phyloP scores from a whole-genome alignment of 257 asterid species.

The Agastache rugosa region DNA sequence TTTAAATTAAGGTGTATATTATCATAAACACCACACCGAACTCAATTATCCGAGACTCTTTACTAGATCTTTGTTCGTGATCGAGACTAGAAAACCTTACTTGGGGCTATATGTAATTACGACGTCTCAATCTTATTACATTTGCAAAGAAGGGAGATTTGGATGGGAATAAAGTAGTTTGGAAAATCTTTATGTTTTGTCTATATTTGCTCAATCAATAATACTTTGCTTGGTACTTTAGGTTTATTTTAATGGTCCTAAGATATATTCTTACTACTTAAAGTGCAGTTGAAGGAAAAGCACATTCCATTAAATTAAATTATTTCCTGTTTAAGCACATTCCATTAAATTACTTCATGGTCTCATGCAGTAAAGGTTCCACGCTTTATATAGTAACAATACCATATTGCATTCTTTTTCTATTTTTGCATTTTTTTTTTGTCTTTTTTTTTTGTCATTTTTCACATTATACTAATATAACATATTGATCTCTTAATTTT shows the following conservation, averaged over 20 bases:
- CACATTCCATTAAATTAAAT: background rate
- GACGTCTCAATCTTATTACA: background rate
- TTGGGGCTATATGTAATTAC: background rate
- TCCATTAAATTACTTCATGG: background rate
- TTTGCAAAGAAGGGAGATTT: too few species aligned
- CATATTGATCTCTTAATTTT: too few species aligned
- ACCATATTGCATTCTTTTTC: background rate
- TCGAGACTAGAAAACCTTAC: background rate
- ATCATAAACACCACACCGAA: too few species aligned
- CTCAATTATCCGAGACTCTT: too few species aligned
- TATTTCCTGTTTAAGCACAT: background rate
- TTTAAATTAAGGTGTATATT: too few species aligned
- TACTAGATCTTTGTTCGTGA: background rate
- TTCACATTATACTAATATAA: too few species aligned
- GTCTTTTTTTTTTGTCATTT: too few species aligned
- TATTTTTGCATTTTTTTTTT: too few species aligned
- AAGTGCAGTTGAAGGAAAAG: conserved; percentile 28
- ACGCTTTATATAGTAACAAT: background rate
- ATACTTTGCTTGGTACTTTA: conserved; percentile 25
- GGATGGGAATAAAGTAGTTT: conserved; percentile 15
- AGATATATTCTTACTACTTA: conserved; percentile 6
- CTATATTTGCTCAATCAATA: background rate
- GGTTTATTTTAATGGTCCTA: conserved; percentile 17
- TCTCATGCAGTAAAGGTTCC: background rate
- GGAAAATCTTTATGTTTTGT: conserved; percentile 24